Percentiles rank a stretch among this genome's conserved stretches.
phyloP scores from a whole-genome alignment of 2,329 filamentous ascomycete species.

The Colletotrichum eremochloae region DNA sequence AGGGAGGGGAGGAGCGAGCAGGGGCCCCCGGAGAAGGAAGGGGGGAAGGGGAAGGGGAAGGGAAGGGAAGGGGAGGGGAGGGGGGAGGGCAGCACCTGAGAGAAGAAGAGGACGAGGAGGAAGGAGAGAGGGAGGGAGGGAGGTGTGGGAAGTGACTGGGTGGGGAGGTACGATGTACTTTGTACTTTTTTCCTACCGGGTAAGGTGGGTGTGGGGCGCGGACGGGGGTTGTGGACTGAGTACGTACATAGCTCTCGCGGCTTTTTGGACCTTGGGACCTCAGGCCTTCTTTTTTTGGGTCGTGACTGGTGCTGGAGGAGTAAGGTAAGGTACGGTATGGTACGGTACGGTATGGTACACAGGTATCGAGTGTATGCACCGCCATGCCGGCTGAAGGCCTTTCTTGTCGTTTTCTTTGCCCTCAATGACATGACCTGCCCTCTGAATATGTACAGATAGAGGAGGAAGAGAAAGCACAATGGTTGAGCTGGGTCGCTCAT shows the following conservation, averaged over 20 bases:
- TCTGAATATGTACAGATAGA: too few relatives aligned
- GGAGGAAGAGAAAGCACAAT: background rate
- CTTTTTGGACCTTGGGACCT: conserved; percentile 7
- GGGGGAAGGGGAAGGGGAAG: conserved; percentile 20
- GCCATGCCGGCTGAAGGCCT: conserved; percentile 29
- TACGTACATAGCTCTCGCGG: background rate
- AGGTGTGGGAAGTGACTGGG: conserved; percentile 11
- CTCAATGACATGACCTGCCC: background rate
- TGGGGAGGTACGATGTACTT: too few relatives aligned
- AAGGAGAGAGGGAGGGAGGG: conserved; percentile 3
- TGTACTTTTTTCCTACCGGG: too few relatives aligned
- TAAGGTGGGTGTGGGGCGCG: conserved; percentile 4
- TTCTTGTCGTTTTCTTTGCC: background rate
- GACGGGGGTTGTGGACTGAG: background rate
- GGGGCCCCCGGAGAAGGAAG: conserved; percentile 30
- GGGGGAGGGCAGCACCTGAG: conserved; percentile 4
- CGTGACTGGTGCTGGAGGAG: conserved; percentile 4
- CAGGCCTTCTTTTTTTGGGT: conserved; percentile 12
- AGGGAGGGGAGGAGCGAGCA: conserved; percentile 29
- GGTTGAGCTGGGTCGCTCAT: background rate
- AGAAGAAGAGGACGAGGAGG: background rate
- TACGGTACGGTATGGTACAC: conserved; percentile 16
- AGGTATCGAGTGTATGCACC: conserved; percentile 28
- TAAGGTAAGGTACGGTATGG: background rate
- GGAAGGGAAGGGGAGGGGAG: background rate